Evolutionary conservation across 2,329 filamentous ascomycete species (phyloP).

Genomic region (Alternaria burnsii): DNA sequence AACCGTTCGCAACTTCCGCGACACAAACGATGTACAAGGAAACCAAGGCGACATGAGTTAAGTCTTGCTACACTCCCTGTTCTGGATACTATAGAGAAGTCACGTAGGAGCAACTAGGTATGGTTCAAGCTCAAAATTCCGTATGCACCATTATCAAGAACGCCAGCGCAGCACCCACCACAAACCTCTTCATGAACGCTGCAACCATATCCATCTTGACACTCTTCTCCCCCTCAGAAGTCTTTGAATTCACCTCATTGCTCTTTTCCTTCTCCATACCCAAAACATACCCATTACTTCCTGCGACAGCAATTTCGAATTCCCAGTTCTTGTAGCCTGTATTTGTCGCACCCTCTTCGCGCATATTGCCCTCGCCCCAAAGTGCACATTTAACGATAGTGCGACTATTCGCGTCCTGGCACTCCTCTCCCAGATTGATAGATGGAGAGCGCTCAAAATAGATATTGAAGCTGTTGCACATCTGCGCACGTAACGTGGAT

Average conservation of each 20-base stretch:
- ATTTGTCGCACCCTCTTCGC: background rate
- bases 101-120: background rate
- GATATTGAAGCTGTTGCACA: slow-evolving; percentile 13
- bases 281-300: slow-evolving; percentile 12
- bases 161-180: background rate
- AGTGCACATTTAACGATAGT: slow-evolving; percentile 15
- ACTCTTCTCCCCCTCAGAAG: background rate
- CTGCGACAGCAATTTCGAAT: slow-evolving; percentile 11
- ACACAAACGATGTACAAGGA: too few relatives aligned
- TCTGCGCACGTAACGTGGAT: background rate
- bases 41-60: too few relatives aligned
- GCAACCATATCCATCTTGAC: background rate
- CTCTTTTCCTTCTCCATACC: background rate
- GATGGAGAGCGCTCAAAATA: slow-evolving; percentile 14
- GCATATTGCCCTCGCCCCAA: slow-evolving; percentile 3
- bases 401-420: slow-evolving; percentile 3
- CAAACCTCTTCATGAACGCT: background rate
- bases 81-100: background rate
- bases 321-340: slow-evolving; percentile 11
- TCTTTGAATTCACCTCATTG: background rate
- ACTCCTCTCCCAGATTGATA: background rate
- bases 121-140: background rate
- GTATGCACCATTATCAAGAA: background rate
- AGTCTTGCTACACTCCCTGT: background rate
- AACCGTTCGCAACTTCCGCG: too few relatives aligned